Evolutionary conservation across 2,329 filamentous ascomycete species (phyloP).

Genomic region (Lecanoromycetidae sp.): DNA sequence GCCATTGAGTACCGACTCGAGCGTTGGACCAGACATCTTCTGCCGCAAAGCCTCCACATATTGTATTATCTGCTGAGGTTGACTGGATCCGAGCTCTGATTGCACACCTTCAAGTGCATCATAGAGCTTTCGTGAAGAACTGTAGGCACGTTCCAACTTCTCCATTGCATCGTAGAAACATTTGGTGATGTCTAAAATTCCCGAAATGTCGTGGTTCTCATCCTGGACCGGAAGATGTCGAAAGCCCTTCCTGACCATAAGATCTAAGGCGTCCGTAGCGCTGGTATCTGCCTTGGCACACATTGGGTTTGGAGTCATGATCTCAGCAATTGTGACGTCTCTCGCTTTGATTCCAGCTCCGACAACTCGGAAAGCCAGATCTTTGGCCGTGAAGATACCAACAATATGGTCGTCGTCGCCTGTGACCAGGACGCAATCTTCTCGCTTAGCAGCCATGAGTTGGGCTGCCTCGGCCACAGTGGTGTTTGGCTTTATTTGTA

Average conservation of each 20-base stretch:
- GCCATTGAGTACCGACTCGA: slow-evolving; percentile 88
- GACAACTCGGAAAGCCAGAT: slow-evolving; percentile 92
- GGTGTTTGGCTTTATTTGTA: slow-evolving; percentile 92
- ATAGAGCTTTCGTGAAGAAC: slow-evolving; percentile 94
- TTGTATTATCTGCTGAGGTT: slow-evolving; percentile 97
- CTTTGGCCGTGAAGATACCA: slow-evolving; percentile 97
- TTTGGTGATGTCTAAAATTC: slow-evolving; percentile 96
- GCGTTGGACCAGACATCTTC: slow-evolving; percentile 96
- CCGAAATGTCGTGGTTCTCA: slow-evolving; percentile 97
- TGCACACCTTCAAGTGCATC: slow-evolving; percentile 96
- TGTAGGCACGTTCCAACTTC: slow-evolving; percentile 94
- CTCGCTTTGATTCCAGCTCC: slow-evolving; percentile 79
- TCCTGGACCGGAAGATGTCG: slow-evolving; percentile 98
- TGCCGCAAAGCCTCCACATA: slow-evolving; percentile 90
- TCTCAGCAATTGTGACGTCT: slow-evolving; percentile 87
- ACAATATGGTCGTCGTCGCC: slow-evolving; percentile 97
- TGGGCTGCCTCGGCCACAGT: slow-evolving; percentile 94
- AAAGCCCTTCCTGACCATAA: slow-evolving; percentile 98
- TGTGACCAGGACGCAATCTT: slow-evolving; percentile 94
- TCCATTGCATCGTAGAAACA: slow-evolving; percentile 99
- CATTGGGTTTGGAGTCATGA: slow-evolving; percentile 99
- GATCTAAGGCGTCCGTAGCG: slow-evolving; percentile 88
- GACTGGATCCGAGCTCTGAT: slow-evolving; percentile 86
- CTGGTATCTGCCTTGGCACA: slow-evolving; percentile 96
- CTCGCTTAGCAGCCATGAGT: slow-evolving; percentile 95